Base-by-base conservation (phyloP, 129 eudicot genomes). In the Glebionis coronaria region DNA sequence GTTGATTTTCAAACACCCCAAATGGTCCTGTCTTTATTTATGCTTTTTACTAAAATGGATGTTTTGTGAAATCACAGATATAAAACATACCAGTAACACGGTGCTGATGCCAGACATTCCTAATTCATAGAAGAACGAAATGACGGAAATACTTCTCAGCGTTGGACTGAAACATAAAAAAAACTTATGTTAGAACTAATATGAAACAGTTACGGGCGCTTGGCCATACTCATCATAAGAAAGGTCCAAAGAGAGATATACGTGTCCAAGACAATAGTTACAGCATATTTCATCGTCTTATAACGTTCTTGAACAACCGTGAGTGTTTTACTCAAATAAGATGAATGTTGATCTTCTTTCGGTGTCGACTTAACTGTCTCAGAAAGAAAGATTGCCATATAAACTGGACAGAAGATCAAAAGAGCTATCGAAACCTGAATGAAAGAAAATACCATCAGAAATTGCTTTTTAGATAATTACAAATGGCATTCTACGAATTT, bases 101-200 rank as follows among this genome's bases (percentile, higher is more conserved):
- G 80, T 79, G 83, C 87, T 88, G 86, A 92, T 92, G 59, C 98
- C 96, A 67, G 98, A 92, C 98, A 86, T 88, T 42, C 98, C 98
- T 80, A 92, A 56, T 63, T 92, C 98, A 76, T 92, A 88, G 78
- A 92, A 88, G 89, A 92, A 92, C 56, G 92, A 82, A 68, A 88
- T 75, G 61, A 88, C 78, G 20, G 95, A 79, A 57, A 92, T 88
- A 27, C 91, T 71, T 50, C 75, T 86, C 31, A 92, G 72, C 0
- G 91, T 92, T 23, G 76, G 85, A 72, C 98, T 92, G 87, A 31
- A 61, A 68, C 46, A 23, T 27, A 83, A 74, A 5, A 19, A 54
- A 16, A 23, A 47, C 42, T 5, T 25, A 56, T 35, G 20, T 77
- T 62, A 82, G 66, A 62, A 51, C 59, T 55, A 27, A 28, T 15